Evolutionary conservation across 306 rosid genomes (phyloP).

Genomic region (Carpinus viminea): DNA sequence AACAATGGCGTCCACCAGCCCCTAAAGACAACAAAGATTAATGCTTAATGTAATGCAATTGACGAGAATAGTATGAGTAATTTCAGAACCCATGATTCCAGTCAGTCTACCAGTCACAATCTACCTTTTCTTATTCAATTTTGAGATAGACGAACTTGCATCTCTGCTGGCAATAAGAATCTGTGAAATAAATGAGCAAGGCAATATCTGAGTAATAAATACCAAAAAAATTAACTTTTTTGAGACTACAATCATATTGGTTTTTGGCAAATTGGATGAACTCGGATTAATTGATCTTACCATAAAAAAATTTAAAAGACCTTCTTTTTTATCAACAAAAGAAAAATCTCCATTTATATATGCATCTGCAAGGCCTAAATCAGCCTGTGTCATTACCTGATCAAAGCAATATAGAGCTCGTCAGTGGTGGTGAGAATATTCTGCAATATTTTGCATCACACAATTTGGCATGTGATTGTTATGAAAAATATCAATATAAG

Average conservation of each 20-base stretch:
- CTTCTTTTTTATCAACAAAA: conserved; percentile 74
- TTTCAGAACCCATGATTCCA: not conserved
- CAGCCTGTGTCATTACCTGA: conserved; percentile 90
- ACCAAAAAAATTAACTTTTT: conserved; percentile 5
- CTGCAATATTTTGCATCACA: not conserved
- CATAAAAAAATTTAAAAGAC: conserved; percentile 66
- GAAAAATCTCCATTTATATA: conserved; percentile 76
- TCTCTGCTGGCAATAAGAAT: conserved; percentile 88
- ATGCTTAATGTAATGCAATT: conserved; percentile 9
- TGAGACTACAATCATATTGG: not conserved
- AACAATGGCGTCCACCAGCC: conserved; percentile 98
- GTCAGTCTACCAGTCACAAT: not conserved
- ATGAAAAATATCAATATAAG: not conserved
- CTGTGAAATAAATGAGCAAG: conserved; percentile 42
- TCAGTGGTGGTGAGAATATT: conserved; percentile 3
- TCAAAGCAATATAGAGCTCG: conserved; percentile 15
- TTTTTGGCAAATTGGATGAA: not conserved
- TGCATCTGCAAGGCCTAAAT: conserved; percentile 96
- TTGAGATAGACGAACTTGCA: conserved; percentile 50
- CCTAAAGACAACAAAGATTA: conserved; percentile 36
- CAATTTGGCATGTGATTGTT: not conserved
- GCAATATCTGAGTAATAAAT: not conserved
- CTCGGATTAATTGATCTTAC: conserved; percentile 33
- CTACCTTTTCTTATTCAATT: conserved; percentile 60
- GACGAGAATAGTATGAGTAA: not conserved